A percentile compares a stretch with the other conserved stretches of the same genome.
Conservation (phyloP, 1,284 basidiomycete species). For the Rhodotorula sp. region DNA sequence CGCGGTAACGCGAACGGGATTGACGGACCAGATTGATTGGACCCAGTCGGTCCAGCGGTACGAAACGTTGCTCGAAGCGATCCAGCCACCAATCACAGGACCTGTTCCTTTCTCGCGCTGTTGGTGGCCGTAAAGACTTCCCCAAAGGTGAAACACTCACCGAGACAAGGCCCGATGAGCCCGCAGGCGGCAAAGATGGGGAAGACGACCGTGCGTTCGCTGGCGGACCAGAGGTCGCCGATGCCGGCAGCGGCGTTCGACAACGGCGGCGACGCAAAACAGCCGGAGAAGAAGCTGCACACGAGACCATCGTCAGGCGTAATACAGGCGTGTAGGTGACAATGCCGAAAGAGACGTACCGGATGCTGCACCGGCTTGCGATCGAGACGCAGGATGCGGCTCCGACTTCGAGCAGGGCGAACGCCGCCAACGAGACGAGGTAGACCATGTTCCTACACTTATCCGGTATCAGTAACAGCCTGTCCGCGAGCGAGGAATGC, state of each 20-base stretch:
- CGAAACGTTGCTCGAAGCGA: conserved; percentile 4
- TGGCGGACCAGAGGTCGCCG: conserved; percentile 17
- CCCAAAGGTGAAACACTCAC: background rate
- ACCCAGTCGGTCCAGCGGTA: conserved; percentile 28
- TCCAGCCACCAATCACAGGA: conserved; percentile 4
- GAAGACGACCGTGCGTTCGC: conserved; percentile 10
- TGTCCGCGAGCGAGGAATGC: accelerated
- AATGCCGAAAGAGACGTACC: background rate
- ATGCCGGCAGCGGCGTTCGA: conserved; percentile 16
- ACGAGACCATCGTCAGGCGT: background rate
- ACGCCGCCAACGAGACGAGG: conserved; percentile 16
- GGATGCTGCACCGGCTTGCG: conserved; percentile 8
- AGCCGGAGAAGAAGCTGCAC: conserved; percentile 22
- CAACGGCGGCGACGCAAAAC: conserved; percentile 17
- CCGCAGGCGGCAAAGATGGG: conserved; percentile 14
- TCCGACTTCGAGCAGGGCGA: conserved; percentile 19
- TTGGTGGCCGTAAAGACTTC: no score
- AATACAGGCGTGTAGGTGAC: no score
- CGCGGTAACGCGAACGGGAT: background rate
- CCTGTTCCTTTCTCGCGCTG: background rate
- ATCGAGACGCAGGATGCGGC: conserved; percentile 15
- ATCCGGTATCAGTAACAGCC: background rate
- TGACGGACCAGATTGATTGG: conserved; percentile 19
- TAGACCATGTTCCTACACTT: conserved; percentile 13
- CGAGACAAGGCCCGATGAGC: conserved; percentile 4